phyloP scores from a whole-genome alignment of 2,329 filamentous ascomycete genomes.

The Berkeleyomyces basicola region DNA sequence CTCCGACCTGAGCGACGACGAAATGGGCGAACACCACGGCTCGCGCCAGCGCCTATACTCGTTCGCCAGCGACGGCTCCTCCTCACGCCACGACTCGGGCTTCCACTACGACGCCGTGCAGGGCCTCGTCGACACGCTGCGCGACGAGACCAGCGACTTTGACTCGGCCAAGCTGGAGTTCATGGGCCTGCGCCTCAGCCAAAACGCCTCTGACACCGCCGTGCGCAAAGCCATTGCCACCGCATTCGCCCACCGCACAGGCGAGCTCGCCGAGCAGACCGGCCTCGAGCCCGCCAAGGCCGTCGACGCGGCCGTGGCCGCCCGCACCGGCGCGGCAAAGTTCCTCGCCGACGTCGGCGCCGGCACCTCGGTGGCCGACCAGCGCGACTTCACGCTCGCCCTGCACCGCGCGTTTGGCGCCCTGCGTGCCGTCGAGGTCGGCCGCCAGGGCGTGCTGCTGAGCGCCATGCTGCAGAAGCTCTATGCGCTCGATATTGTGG shows the following conservation, averaged over 20 bases:
- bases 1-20: conserved; percentile 45
- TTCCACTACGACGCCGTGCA: conserved; percentile 81
- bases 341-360: conserved; percentile 45
- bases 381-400: conserved; percentile 69
- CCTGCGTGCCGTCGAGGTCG: conserved; percentile 38
- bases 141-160: conserved; percentile 59
- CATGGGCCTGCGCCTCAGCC: conserved; percentile 78
- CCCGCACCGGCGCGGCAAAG: conserved; percentile 33
- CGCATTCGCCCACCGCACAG: conserved; percentile 68
- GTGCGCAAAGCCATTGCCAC: conserved; percentile 74
- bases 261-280: conserved; percentile 45
- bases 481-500: conserved; percentile 67
- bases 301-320: conserved; percentile 42
- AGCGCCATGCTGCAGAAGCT: conserved; percentile 69
- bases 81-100: conserved; percentile 34
- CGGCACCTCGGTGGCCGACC: conserved; percentile 52
- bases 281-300: conserved; percentile 45
- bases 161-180: conserved; percentile 75
- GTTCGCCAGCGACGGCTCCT: conserved; percentile 57
- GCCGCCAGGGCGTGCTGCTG: conserved; percentile 44
- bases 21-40: conserved; percentile 28
- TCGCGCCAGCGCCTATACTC: conserved; percentile 52
- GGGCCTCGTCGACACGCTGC: conserved; percentile 73
- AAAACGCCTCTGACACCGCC: conserved; percentile 76
- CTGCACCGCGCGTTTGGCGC: conserved; percentile 65